Evolutionary conservation across 768 basidiomycete species (phyloP), one percentile per base, ranked within the genome.

Genomic region (Lentinula boryana): DNA sequence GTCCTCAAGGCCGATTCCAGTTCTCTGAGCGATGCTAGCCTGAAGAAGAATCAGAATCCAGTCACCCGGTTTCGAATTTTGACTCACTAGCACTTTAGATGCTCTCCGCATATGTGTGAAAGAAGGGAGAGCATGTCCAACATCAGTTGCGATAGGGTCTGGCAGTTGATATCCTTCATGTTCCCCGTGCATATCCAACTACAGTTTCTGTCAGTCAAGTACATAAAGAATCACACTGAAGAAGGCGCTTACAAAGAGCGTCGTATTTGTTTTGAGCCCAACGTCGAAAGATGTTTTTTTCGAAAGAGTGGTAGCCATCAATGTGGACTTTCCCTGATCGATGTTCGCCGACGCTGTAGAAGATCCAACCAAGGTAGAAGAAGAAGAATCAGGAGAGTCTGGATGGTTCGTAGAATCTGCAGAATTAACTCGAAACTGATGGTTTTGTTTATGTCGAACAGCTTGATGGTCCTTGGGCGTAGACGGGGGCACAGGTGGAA

Each of bases 321-420:
- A 13, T 1, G 33, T 10, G 21, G 43, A 56, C 32, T 46, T 55
- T 13, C 15, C 41, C 27, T 61, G 32, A 32, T 33, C 33, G 23
- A 31, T 15, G 12, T 8, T 15, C 21, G 33, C 31, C 10, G 48
- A n/a, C 5, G 58, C 35, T 33, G 58, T 4, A 60, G 38, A 36
- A 51, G 58, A n/a, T 41, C 48, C 32, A 52, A 60, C 58, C 40
- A 60, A 31, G 60, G 60, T 56, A 55, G 60, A 61, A 61, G 41
- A 53, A 54, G 40, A 16, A 61, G 60, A 61, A 61, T 44, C 23
- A 61, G 54, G 60, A 61, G 60, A 46, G 49, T n/a, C 41, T 16
- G 60, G 41, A 49, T 38, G 16, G n/a, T 56, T 27, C 13, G 41
- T 13, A 27, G 60, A 41, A 52, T 38, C 16, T 23, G 40, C 7